Evolutionary conservation across 192 early-diverging fungal species (phyloP).

Genomic region (Bifiguratus adelaidae): DNA sequence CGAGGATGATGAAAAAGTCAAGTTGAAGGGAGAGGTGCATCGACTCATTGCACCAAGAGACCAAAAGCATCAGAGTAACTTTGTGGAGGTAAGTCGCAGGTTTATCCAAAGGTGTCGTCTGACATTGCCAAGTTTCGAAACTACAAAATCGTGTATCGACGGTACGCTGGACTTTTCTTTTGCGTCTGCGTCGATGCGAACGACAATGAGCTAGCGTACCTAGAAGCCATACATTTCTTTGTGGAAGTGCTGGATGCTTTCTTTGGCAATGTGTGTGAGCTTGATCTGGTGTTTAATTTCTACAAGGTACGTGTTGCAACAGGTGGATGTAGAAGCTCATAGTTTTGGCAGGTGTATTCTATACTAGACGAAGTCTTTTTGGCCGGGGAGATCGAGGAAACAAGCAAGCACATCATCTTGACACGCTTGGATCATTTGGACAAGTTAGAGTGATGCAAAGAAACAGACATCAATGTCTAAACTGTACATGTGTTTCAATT

Average conservation of each 20-base stretch:
- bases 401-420: constrained; percentile 69
- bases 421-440: constrained; percentile 68
- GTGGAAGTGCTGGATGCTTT: constrained; percentile 97
- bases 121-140: constrained; percentile 68
- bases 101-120: neutral
- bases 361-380: constrained; percentile 97
- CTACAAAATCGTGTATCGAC: constrained; percentile 96
- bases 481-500: no score
- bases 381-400: constrained; percentile 97
- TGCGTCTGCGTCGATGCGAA: constrained; percentile 98
- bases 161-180: constrained; percentile 98
- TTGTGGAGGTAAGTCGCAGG: constrained; percentile 69
- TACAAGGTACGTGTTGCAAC: constrained; percentile 58
- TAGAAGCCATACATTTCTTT: constrained; percentile 98
- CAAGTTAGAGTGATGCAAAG: constrained; percentile 61
- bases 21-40: constrained; percentile 93
- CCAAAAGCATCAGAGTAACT: constrained; percentile 95
- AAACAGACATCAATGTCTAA: no score
- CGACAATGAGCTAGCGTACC: constrained; percentile 91
- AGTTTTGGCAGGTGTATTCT: constrained; percentile 63
- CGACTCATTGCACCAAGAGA: constrained; percentile 91
- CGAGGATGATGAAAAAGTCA: constrained; percentile 88
- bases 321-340: neutral
- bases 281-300: constrained; percentile 98
- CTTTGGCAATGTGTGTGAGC: constrained; percentile 97